A percentile compares a stretch with the other conserved stretches of the same genome.
These are phyloP conservation scores for Toxicodendron radicans DNA, from an alignment of 345 rosid species.

Conservation along the genomic window DNA sequence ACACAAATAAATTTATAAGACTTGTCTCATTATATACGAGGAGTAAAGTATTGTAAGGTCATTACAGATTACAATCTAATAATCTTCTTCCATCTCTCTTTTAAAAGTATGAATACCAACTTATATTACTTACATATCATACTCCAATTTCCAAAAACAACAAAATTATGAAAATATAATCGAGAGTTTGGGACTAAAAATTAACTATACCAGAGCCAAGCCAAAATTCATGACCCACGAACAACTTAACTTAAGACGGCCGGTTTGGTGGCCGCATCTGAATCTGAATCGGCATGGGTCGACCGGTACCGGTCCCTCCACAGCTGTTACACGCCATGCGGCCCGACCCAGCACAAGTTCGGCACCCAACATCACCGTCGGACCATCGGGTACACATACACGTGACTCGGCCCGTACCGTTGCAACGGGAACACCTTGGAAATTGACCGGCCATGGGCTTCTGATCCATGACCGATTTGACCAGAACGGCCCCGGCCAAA, in stretches of 20 bases:
- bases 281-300: conserved; percentile 78
- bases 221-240: background rate
- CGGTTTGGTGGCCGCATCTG: conserved; percentile 56
- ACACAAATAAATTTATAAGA: background rate
- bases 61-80: conserved; percentile 1
- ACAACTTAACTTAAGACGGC: conserved; percentile 31
- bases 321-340: conserved; percentile 77
- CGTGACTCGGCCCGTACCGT: conserved; percentile 79
- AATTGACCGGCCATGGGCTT: conserved; percentile 88
- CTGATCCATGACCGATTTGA: conserved; percentile 82
- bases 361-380: conserved; percentile 87
- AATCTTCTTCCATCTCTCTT: background rate
- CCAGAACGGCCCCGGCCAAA: conserved; percentile 80
- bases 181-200: background rate
- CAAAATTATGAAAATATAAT: background rate
- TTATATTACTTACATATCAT: background rate
- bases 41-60: background rate
- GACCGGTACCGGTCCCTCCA: conserved; percentile 89
- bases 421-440: conserved; percentile 68
- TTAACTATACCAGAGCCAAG: conserved; percentile 12
- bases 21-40: background rate
- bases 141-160: background rate
- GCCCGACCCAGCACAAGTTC: conserved; percentile 89
- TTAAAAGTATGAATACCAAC: background rate
- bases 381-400: conserved; percentile 91